Evolutionary conservation across 306 rosid species (phyloP).

Genomic region (Medicago truncatula): DNA sequence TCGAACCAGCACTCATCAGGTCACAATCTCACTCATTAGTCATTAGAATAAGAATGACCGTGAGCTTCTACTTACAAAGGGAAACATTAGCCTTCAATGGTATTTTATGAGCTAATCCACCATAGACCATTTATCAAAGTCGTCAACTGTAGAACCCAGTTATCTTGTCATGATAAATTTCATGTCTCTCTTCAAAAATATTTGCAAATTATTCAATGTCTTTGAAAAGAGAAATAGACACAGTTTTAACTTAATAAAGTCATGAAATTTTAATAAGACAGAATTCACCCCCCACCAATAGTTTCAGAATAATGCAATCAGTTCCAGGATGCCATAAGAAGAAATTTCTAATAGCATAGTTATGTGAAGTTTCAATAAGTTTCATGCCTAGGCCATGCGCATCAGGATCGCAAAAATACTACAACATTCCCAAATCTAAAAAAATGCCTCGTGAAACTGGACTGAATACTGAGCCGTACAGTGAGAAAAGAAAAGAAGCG

Average conservation of each 20-base stretch:
- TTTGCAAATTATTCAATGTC: background rate
- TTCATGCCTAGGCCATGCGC: background rate
- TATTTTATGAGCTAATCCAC: background rate
- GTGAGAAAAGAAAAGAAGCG: too few species aligned
- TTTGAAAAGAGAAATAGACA: background rate
- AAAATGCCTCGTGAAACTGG: background rate
- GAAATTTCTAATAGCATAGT: background rate
- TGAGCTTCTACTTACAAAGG: background rate
- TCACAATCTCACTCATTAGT: background rate
- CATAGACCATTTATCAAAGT: background rate
- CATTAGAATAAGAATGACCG: background rate
- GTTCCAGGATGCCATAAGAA: background rate
- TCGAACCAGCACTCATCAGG: background rate
- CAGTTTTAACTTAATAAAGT: background rate
- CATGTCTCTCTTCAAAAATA: background rate
- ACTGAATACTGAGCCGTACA: conserved; percentile 1
- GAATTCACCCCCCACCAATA: background rate
- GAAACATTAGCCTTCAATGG: background rate
- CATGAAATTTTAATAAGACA: background rate
- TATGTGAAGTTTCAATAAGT: conserved; percentile 3
- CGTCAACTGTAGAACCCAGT: background rate
- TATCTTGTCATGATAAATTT: background rate
- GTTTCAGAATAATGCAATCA: conserved; percentile 14
- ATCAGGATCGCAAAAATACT: background rate
- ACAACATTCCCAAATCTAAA: background rate